Evolutionary conservation across 1,284 basidiomycete species (phyloP).

Genomic region (Ceratobasidium sp.): DNA sequence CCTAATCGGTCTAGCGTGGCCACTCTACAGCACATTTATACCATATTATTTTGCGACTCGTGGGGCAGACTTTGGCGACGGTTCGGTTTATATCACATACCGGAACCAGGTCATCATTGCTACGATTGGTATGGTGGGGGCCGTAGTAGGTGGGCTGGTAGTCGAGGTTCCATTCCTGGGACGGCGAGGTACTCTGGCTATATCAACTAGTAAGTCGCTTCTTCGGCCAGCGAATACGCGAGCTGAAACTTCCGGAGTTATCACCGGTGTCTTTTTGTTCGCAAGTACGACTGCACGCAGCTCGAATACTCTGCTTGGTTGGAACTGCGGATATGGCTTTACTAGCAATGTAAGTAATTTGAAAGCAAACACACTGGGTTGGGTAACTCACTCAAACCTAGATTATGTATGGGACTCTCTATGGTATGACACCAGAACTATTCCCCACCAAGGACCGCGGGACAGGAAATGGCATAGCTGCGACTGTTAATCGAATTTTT

Average conservation of each 20-base stretch:
- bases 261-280: constrained; percentile 79
- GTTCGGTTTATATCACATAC: constrained; percentile 74
- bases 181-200: constrained; percentile 72
- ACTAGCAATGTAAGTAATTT: constrained; percentile 67
- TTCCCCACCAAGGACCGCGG: constrained; percentile 81
- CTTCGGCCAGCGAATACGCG: neutral
- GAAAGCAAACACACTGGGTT: neutral
- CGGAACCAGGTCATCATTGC: constrained; percentile 78
- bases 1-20: constrained; percentile 80
- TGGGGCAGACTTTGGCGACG: constrained; percentile 74
- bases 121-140: constrained; percentile 77
- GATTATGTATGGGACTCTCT: constrained; percentile 52
- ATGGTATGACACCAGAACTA: constrained; percentile 62
- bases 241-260: constrained; percentile 58
- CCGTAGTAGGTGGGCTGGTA: constrained; percentile 70
- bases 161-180: constrained; percentile 73
- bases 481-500: constrained; percentile 73
- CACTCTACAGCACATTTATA: constrained; percentile 79
- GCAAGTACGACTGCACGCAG: constrained; percentile 75
- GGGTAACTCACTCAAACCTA: constrained; percentile 50
- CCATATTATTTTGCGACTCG: constrained; percentile 71
- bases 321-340: constrained; percentile 79
- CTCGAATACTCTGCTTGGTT: constrained; percentile 74
- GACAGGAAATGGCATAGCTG: constrained; percentile 77
- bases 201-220: constrained; percentile 65